Evolutionary conservation across 2,329 filamentous ascomycete genomes (phyloP).

Genomic region (Xylaria sp.): DNA sequence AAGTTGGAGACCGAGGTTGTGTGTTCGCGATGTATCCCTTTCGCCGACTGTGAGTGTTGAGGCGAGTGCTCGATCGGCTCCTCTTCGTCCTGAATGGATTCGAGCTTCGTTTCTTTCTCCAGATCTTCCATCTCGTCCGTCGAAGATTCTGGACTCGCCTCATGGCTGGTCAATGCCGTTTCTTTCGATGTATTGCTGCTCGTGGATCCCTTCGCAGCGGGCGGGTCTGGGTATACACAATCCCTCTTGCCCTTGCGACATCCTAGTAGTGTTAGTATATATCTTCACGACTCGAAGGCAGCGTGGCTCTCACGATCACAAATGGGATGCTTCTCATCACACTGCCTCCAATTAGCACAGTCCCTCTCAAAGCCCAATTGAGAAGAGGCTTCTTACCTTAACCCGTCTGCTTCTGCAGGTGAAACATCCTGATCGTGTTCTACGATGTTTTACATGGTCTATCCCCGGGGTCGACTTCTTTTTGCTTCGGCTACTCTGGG

Average conservation of each 20-base stretch:
- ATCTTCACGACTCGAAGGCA: slow-evolving; percentile 18
- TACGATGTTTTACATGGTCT: slow-evolving; percentile 89
- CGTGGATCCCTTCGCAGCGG: slow-evolving; percentile 56
- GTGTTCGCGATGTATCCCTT: slow-evolving; percentile 51
- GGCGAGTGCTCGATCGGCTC: slow-evolving; percentile 55
- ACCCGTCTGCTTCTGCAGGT: slow-evolving; percentile 91
- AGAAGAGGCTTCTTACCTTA: slow-evolving; percentile 64
- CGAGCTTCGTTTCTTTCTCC: slow-evolving; percentile 59
- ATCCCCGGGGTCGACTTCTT: slow-evolving; percentile 62
- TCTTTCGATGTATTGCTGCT: slow-evolving; percentile 54
- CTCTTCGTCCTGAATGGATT: slow-evolving; percentile 66
- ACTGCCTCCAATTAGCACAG: slow-evolving; percentile 65
- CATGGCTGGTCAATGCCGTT: slow-evolving; percentile 51
- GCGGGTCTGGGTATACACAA: slow-evolving; percentile 85
- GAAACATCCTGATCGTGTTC: slow-evolving; percentile 92
- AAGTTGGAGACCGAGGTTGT: slow-evolving; percentile 54
- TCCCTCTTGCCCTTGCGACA: slow-evolving; percentile 93
- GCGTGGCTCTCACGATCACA: slow-evolving; percentile 74
- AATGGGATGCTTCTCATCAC: slow-evolving; percentile 86
- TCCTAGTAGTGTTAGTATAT: slow-evolving; percentile 61
- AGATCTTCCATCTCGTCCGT: slow-evolving; percentile 63
- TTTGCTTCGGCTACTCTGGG: slow-evolving; percentile 57
- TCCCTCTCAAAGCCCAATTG: background rate
- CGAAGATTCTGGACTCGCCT: slow-evolving; percentile 64
- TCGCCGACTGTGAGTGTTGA: slow-evolving; percentile 38